Evolutionary conservation across 1,284 basidiomycete genomes (phyloP), one percentile per base, ranked within the genome.

Genomic region (Cryptococcus hybrid): DNA sequence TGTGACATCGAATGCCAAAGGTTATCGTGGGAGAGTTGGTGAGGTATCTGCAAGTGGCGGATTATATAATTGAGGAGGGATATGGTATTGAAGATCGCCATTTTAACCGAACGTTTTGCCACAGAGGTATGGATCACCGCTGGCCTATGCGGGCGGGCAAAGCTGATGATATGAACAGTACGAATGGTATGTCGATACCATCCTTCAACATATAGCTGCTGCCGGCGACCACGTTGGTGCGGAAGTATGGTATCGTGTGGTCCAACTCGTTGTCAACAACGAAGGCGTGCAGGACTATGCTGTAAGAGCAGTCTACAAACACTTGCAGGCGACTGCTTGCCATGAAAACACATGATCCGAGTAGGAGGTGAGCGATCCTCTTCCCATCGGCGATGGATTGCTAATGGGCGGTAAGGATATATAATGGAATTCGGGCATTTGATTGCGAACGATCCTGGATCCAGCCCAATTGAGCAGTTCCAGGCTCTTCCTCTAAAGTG

Each of bases 221-320:
- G 96, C 96, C 4, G 96, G 96, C 51, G 96, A 98, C 70, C 94
- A 98, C 74, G 94, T 99, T 54, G 93, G 95, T 53, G 95, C 98
- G 63, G 94, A 98, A 80, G 94, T 99, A 35, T 99, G 96, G 96
- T 98, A 95, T 77, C 89, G 96, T 53, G 92, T 99, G 44, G 88
- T 99, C 18, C 96, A 99, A 75, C 96, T 99, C 60, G 92, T 97
- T 37, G 96, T 92, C 51, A 99, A 99, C 75, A 99, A 95, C 49
- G 95, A 98, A 75, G 92, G 98, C 77, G 82, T 99, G 42, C 91
- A 95, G 75, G 83, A 89, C 61, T 99, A 99, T 78, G 95, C 96
- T 3, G 92, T 92, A 2, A 88, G 87, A 67, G 92, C 92, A n/a
- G 86, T 95, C 38, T 92, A 93, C 68, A 89, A 92, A 69, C 88